Evolutionary conservation across 2,329 filamentous ascomycete genomes (phyloP).

Genomic region (Aspergillus nomiae): DNA sequence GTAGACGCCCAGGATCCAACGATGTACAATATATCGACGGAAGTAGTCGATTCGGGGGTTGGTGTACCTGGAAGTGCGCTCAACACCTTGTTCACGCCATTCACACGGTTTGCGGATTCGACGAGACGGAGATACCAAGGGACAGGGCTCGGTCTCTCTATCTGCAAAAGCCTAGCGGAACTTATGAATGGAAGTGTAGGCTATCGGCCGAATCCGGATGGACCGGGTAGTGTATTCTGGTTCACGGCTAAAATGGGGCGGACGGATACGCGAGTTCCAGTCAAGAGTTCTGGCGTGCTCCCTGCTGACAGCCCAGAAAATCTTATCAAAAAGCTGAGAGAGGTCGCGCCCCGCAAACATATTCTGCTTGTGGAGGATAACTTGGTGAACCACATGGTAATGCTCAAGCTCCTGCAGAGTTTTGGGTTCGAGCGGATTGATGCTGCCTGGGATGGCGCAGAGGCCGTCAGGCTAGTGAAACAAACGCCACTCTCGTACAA

Average conservation of each 20-base stretch:
- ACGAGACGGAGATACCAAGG: slow-evolving; percentile 58
- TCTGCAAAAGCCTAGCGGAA: slow-evolving; percentile 59
- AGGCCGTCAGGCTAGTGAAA: slow-evolving; percentile 47
- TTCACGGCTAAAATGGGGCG: slow-evolving; percentile 50
- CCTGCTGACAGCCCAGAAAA: slow-evolving; percentile 14
- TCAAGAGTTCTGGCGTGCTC: slow-evolving; percentile 26
- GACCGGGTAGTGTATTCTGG: slow-evolving; percentile 56
- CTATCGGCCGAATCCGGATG: slow-evolving; percentile 47
- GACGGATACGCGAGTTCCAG: slow-evolving; percentile 33
- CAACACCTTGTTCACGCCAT: slow-evolving; percentile 57
- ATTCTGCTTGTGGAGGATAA: slow-evolving; percentile 47
- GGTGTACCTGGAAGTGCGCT: slow-evolving; percentile 52
- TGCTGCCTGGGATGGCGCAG: slow-evolving; percentile 46
- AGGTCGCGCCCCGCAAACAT: slow-evolving; percentile 44
- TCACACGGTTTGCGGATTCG: slow-evolving; percentile 58
- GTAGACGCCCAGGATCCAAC: slow-evolving; percentile 42
- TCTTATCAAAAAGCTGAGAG: slow-evolving; percentile 33
- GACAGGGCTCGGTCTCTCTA: slow-evolving; percentile 59
- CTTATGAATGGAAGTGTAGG: slow-evolving; percentile 59
- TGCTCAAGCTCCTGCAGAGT: slow-evolving; percentile 39
- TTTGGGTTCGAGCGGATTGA: slow-evolving; percentile 48
- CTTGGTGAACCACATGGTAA: slow-evolving; percentile 45
- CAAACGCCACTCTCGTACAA: slow-evolving; percentile 47
- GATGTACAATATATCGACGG: slow-evolving; percentile 52
- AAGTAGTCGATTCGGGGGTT: slow-evolving; percentile 58